Evolutionary conservation across 2,329 filamentous ascomycete genomes (phyloP), one percentile per base, ranked within the genome.

Genomic region (Trichoderma harzianum): DNA sequence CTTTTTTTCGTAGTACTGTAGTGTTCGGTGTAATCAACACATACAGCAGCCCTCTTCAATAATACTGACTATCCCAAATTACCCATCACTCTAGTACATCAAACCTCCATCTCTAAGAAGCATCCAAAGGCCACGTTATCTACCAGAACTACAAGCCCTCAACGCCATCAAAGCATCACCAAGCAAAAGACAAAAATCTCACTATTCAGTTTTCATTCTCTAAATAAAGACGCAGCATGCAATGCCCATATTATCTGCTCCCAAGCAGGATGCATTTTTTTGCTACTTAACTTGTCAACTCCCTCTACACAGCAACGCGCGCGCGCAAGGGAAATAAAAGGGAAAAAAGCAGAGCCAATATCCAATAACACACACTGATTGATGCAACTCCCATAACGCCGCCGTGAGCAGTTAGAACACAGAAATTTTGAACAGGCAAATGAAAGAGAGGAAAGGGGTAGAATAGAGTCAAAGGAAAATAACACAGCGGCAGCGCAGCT

Each of bases 321-420:
- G 21, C 47, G 47, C 57, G 36, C 14, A 39, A n/a, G n/a, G n/a
- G n/a, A n/a, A n/a, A 39, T 12, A n/a, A 24, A n/a, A n/a, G 24
- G 7, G 7, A 2, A 16, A 21, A 34, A 60, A 36, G n/a, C 34
- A 58, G 7, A 58, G 51, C 26, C 43, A 21, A 53, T 69, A 61
- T 60, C 66, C 55, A 51, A 69, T 7, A 21, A 21, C 3, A 28
- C 18, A 24, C 8, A 47, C 66, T 30, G 18, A 18, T 24, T 53
- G 14, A 70, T 70, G 68, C 68, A 57, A 65, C 57, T 60, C 58
- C 71, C 21, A 53, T 57, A 70, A 69, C 26, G 30, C 30, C 39
- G 30, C 26, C 16, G 55, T 55, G 39, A 69, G 32, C 16, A 63
- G 18, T 12, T 32, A 58, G 26, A 34, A 51, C 30, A 39, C 4